Evolutionary conservation across 148 eudicot species (phyloP), one percentile per base, ranked within the genome.

Genomic region (Arctostaphylos glauca): DNA sequence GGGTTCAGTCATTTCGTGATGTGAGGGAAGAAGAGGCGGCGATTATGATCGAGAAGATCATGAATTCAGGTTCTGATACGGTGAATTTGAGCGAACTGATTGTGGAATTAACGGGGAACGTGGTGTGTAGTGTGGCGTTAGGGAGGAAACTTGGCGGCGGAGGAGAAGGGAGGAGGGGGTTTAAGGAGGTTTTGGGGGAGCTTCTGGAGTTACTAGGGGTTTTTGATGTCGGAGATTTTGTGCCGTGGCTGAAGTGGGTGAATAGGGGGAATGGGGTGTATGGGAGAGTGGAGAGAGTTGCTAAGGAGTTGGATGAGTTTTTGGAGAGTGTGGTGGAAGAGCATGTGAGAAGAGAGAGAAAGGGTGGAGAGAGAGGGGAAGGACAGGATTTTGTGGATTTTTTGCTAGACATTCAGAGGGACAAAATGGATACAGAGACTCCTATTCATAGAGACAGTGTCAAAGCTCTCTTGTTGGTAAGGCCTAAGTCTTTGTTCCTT

Each of bases 11-110:
- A 0, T 81, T 83, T n/a, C 52, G 86, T 16, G 46, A 12, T 0
- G 19, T 84, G 0, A 83, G 87, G 58, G 86, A 88, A 31, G 79
- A 84, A 74, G 90, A 86, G 64, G 68, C 58, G 1, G 76, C 56
- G 19, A 0, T 76, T 14, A 6, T 83, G 25, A 43, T 89, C 5
- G 74, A 83, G 77, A 58, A 46, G 62, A 75, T 88, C 18, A 19
- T 5, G 21, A 47, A n/a, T 5, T 76, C 15, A 5, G 44, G 76
- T n/a, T 66, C 48, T 2, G 82, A 89, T 79, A 5, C 13, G 48
- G 52, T 72, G 21, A 83, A 90, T 73, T 72, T 91, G 82, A 90
- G 89, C 15, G 88, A 91, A 0, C 4, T 86, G 80, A 60, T 60
- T 0, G 66, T 60, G 66, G 66, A 60, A 8, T 7, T n/a, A 9